phyloP scores from a whole-genome alignment of 1,284 basidiomycete species.

The Melampsora larici-populina region DNA sequence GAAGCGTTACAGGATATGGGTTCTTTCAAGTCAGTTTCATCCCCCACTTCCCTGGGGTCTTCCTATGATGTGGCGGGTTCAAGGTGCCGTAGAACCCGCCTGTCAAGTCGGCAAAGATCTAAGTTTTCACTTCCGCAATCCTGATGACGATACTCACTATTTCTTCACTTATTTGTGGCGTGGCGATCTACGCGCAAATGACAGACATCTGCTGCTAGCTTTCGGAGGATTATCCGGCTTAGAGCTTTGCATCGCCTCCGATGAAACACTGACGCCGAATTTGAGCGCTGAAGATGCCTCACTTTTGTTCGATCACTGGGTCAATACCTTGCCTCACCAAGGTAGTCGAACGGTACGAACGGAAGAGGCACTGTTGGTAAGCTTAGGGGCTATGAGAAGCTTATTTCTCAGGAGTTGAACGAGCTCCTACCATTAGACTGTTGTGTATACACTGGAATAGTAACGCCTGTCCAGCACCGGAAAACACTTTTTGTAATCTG shows the following conservation, averaged over 20 bases:
- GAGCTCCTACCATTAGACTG: conserved; percentile 6
- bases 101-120: conserved; percentile 3
- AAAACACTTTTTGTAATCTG: not conserved
- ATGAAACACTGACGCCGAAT: conserved; percentile 48
- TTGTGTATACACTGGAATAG: not conserved
- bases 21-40: conserved; percentile 40
- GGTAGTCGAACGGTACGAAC: conserved; percentile 52
- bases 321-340: conserved; percentile 52
- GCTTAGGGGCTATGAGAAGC: conserved; percentile 32
- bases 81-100: not conserved
- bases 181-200: not conserved
- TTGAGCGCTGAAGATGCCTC: conserved; percentile 49
- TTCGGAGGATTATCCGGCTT: conserved; percentile 52
- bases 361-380: conserved; percentile 46
- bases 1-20: conserved; percentile 26
- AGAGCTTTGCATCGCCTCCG: conserved; percentile 50
- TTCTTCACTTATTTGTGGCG: not conserved
- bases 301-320: conserved; percentile 52
- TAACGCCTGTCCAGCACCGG: not conserved
- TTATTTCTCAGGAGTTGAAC: conserved; percentile 34
- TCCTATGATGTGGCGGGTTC: not conserved
- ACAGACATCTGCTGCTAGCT: conserved; percentile 49
- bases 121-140: conserved; percentile 26
- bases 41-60: conserved; percentile 11
- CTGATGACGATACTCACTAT: not conserved